Conservation (phyloP, 495 filamentous ascomycete genomes). For the Recurvomyces mirabilis region DNA sequence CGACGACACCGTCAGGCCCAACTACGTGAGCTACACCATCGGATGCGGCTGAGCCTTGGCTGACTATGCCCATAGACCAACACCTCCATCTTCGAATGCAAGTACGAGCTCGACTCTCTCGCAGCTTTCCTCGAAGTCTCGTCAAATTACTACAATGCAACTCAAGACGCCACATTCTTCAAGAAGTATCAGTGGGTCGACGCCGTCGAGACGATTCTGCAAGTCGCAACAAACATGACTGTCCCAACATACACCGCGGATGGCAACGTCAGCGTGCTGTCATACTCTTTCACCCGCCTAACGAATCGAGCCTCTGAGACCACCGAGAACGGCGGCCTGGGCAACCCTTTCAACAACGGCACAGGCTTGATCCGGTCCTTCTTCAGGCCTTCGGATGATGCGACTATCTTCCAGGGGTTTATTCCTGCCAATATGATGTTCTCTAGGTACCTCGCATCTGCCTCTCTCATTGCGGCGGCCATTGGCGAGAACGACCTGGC, state of each 20-base stretch:
- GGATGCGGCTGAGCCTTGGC: too few species aligned
- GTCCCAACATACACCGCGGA: constrained; percentile 45
- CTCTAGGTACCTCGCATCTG: constrained; percentile 43
- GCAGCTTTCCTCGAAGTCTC: constrained; percentile 55
- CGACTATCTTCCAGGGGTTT: constrained; percentile 46
- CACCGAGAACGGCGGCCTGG: constrained; percentile 45
- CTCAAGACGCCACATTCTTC: constrained; percentile 47
- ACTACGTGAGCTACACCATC: constrained; percentile 9
- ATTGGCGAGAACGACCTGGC: constrained; percentile 38
- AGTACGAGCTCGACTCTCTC: constrained; percentile 58
- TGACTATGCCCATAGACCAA: constrained; percentile 37
- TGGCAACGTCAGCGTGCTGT: constrained; percentile 41
- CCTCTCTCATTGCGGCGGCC: constrained; percentile 42
- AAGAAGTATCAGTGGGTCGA: constrained; percentile 48
- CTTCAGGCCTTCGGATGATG: constrained; percentile 55
- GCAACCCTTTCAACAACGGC: constrained; percentile 44
- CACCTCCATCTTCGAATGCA: constrained; percentile 49
- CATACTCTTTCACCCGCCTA: constrained; percentile 47
- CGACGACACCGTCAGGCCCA: constrained; percentile 37
- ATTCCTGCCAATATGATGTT: constrained; percentile 64
- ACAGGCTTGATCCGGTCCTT: constrained; percentile 52
- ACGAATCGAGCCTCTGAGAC: constrained; percentile 50
- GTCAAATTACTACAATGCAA: constrained; percentile 45
- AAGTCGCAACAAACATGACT: constrained; percentile 49
- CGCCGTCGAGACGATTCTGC: constrained; percentile 43